Percentiles rank a stretch among this genome's conserved stretches.
These are phyloP conservation scores for Penicillium silybi DNA, from an alignment of 495 filamentous ascomycete species.

Conservation along the genomic window DNA sequence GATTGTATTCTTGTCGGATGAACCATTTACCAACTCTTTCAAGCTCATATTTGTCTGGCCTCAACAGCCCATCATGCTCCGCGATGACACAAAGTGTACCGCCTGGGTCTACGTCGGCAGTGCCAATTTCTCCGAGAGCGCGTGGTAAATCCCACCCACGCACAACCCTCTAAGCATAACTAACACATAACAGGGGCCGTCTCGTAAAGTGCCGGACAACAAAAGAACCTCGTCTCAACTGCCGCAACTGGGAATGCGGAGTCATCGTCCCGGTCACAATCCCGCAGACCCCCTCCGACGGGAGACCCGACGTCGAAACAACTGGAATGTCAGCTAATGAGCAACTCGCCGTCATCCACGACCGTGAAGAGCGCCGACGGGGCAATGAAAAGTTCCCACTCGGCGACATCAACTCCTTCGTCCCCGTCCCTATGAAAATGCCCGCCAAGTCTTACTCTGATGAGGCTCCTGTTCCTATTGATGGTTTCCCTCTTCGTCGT, in stretches of 20 bases:
- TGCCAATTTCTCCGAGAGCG: conserved; percentile 86
- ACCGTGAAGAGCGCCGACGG: background rate
- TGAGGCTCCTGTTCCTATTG: background rate
- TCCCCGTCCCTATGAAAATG: conserved; percentile 71
- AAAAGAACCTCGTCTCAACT: conserved; percentile 68
- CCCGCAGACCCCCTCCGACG: background rate
- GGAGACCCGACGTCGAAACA: background rate
- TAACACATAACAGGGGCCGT: conserved; percentile 53
- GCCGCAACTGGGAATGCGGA: conserved; percentile 95
- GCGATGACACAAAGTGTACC: conserved; percentile 20
- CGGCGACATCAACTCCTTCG: background rate
- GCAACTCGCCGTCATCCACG: background rate
- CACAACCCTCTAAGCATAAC: background rate
- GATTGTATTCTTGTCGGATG: background rate
- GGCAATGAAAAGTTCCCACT: background rate
- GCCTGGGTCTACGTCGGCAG: conserved; percentile 89
- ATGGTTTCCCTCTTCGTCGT: no score
- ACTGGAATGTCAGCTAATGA: background rate
- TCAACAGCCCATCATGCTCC: conserved; percentile 27
- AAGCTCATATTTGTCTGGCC: conserved; percentile 64
- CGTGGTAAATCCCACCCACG: conserved; percentile 60
- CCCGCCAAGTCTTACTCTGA: conserved; percentile 38
- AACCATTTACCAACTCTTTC: background rate
- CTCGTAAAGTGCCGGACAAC: conserved; percentile 62
- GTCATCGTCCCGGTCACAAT: conserved; percentile 58